These are phyloP conservation scores for Hansfordia pulvinata DNA, from an alignment of 2,329 filamentous ascomycete species.

Conservation along the genomic window DNA sequence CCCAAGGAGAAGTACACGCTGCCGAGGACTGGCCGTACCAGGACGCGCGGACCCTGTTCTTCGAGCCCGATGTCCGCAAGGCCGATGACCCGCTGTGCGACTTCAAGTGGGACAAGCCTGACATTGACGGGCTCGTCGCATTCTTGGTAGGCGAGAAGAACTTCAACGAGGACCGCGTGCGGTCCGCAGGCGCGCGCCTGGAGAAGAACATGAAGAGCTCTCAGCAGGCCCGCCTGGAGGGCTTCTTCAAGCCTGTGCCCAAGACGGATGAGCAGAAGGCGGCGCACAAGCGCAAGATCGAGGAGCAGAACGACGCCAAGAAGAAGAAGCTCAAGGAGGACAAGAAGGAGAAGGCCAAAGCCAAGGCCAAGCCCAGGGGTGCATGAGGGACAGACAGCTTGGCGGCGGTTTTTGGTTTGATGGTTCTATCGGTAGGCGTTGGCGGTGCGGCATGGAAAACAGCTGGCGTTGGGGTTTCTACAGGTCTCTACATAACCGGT, in stretches of 20 bases:
- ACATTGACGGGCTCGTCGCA: slow-evolving; percentile 77
- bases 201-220: slow-evolving; percentile 84
- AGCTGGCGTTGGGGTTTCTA: too few species aligned
- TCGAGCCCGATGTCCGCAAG: slow-evolving; percentile 73
- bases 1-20: slow-evolving; percentile 68
- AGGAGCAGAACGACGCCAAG: slow-evolving; percentile 80
- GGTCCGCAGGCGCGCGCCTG: slow-evolving; percentile 61
- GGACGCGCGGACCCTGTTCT: slow-evolving; percentile 84
- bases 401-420: too few species aligned
- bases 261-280: slow-evolving; percentile 81
- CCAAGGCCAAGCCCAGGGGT: slow-evolving; percentile 74
- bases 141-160: slow-evolving; percentile 91
- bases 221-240: slow-evolving; percentile 84
- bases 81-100: slow-evolving; percentile 82
- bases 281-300: slow-evolving; percentile 79
- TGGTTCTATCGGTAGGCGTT: too few species aligned
- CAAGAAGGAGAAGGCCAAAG: slow-evolving; percentile 87
- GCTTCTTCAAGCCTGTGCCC: slow-evolving; percentile 89
- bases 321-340: slow-evolving; percentile 94
- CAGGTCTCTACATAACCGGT: too few species aligned
- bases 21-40: slow-evolving; percentile 92
- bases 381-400: too few species aligned
- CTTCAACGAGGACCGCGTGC: slow-evolving; percentile 89
- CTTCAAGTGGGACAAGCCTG: slow-evolving; percentile 95
- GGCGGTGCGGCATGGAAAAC: too few species aligned